These are phyloP conservation scores for Chenopodium suecicum DNA, from an alignment of 148 eudicot genomes.

Conservation along the genomic window DNA sequence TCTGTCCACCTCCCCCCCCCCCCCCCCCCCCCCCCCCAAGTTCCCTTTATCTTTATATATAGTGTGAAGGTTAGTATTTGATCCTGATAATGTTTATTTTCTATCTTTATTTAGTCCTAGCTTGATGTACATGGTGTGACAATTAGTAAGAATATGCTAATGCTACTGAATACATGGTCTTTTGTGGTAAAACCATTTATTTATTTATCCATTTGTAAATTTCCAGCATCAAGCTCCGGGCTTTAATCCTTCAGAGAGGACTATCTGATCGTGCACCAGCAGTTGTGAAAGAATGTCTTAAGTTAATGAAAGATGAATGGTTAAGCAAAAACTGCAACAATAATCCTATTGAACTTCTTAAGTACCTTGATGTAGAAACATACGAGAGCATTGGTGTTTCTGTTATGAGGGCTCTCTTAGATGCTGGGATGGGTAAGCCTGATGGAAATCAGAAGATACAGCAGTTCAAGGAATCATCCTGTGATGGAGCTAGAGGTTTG, in stretches of 20 bases:
- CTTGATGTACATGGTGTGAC: conserved; percentile 14
- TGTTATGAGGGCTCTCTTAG: conserved; percentile 69
- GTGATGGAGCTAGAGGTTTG: conserved; percentile 57
- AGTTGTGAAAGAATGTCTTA: conserved; percentile 79
- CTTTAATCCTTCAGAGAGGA: conserved; percentile 87
- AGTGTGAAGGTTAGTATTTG: neutral
- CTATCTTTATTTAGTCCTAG: neutral
- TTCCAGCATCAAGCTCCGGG: conserved; percentile 81
- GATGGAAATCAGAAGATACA: conserved; percentile 55
- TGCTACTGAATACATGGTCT: neutral
- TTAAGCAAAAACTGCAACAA: conserved; percentile 78
- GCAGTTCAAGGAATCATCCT: conserved; percentile 36
- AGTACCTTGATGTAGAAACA: conserved; percentile 95
- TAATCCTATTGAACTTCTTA: conserved; percentile 75
- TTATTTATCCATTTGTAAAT: neutral
- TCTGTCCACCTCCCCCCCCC: no score
- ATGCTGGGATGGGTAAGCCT: conserved; percentile 57
- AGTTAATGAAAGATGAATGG: conserved; percentile 91
- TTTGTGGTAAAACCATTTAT: neutral
- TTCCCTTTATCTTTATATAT: neutral
- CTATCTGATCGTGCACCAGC: conserved; percentile 86
- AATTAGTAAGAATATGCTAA: neutral
- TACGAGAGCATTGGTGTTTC: conserved; percentile 84
- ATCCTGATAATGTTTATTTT: neutral
- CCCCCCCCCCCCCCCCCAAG: neutral